phyloP scores from a whole-genome alignment of 2,329 filamentous ascomycete genomes.

The Aspergillus novofumigatus region DNA sequence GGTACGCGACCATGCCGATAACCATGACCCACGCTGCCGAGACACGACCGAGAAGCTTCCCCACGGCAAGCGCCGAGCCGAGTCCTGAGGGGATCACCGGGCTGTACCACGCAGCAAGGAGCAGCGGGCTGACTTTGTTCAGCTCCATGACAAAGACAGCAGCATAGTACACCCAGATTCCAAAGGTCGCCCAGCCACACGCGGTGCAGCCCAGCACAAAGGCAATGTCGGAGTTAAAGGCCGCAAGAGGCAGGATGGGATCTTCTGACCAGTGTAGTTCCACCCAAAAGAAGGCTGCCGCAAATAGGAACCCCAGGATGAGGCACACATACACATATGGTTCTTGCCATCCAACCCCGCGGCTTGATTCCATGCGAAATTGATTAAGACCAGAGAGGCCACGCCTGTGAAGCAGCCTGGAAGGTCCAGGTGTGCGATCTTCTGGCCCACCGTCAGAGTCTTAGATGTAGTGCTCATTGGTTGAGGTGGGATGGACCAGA shows the following conservation, averaged over 20 bases:
- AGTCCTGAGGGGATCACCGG: constrained; percentile 12
- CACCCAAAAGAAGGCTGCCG: constrained; percentile 52
- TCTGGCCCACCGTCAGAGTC: constrained; percentile 4
- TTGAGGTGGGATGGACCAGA: constrained; percentile 20
- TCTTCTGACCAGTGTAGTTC: constrained; percentile 40
- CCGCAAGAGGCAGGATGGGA: constrained; percentile 53
- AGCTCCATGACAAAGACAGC: constrained; percentile 5
- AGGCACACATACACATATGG: constrained; percentile 53
- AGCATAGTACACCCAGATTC: constrained; percentile 39
- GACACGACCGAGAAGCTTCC: constrained; percentile 12
- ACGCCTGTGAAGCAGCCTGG: constrained; percentile 45
- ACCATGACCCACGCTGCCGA: constrained; percentile 12
- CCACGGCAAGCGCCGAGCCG: constrained; percentile 7
- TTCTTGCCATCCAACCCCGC: constrained; percentile 53
- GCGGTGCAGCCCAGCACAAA: constrained; percentile 40
- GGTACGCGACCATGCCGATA: constrained; percentile 9
- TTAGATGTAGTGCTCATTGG: background rate
- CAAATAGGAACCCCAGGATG: constrained; percentile 52
- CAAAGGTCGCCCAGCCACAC: constrained; percentile 39
- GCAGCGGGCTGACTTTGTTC: background rate
- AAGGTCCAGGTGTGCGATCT: constrained; percentile 29
- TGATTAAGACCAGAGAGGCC: constrained; percentile 55
- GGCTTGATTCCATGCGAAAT: constrained; percentile 63
- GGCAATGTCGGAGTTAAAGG: constrained; percentile 22
- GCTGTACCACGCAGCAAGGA: constrained; percentile 8